phyloP scores from a whole-genome alignment of 2,329 filamentous ascomycete genomes.

The Chrysoporthe cubensis region DNA sequence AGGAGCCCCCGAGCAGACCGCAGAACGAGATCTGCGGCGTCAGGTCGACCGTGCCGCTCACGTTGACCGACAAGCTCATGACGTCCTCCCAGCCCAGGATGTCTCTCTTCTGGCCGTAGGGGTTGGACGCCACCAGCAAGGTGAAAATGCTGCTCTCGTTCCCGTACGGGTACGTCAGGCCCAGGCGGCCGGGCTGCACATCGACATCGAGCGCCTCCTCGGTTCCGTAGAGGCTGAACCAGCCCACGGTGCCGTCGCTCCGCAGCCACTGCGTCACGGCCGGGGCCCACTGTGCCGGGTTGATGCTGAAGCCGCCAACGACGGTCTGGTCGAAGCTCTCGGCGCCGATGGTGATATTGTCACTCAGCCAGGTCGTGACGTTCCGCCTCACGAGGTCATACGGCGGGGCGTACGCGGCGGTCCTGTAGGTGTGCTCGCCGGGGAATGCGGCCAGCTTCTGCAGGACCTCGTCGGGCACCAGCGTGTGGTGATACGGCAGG shows the following conservation, averaged over 20 bases:
- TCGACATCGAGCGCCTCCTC: conserved; percentile 45
- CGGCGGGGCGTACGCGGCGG: conserved; percentile 60
- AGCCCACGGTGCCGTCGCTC: conserved; percentile 25
- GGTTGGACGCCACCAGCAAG: conserved; percentile 53
- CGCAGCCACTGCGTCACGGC: conserved; percentile 61
- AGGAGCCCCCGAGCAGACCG: conserved; percentile 43
- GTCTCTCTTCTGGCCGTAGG: conserved; percentile 42
- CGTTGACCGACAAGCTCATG: conserved; percentile 49
- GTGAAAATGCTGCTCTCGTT: conserved; percentile 53
- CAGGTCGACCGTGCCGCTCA: conserved; percentile 49
- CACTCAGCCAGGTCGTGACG: conserved; percentile 61
- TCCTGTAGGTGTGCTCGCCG: conserved; percentile 56
- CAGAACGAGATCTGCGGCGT: conserved; percentile 47
- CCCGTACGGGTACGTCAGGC: conserved; percentile 58
- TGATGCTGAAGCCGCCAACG: conserved; percentile 58
- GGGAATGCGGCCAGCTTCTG: conserved; percentile 50
- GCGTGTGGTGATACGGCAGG: conserved; percentile 50
- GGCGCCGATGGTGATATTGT: conserved; percentile 62
- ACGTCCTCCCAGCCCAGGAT: conserved; percentile 52
- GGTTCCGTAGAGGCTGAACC: conserved; percentile 38
- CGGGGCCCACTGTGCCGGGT: conserved; percentile 59
- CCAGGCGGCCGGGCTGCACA: conserved; percentile 47
- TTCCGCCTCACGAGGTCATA: conserved; percentile 61
- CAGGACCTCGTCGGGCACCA: conserved; percentile 48
- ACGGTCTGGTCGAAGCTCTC: conserved; percentile 60